phyloP scores from a whole-genome alignment of 306 rosid genomes.

The Quercus berberidifolia region DNA sequence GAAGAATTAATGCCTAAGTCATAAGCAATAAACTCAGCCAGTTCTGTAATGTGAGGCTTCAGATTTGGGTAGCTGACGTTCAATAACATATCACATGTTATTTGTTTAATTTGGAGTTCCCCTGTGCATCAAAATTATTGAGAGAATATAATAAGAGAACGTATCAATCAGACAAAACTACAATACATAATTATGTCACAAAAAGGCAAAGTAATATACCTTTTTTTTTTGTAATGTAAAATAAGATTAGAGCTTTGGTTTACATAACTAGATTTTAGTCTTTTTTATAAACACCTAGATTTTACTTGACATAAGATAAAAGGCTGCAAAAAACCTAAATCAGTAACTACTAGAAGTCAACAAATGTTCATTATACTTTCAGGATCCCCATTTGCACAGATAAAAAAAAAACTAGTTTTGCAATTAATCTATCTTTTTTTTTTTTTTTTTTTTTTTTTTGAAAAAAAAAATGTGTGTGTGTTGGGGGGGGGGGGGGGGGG shows the following conservation, averaged over 20 bases:
- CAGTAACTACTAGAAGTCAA: neutral
- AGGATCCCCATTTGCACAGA: neutral
- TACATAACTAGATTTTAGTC: neutral
- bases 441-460: too few relatives aligned
- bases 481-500: too few relatives aligned
- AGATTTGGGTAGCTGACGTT: constrained; percentile 62
- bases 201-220: neutral
- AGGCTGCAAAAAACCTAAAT: neutral
- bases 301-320: neutral
- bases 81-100: constrained; percentile 59
- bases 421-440: neutral
- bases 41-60: constrained; percentile 60
- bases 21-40: constrained; percentile 64
- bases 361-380: neutral
- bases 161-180: neutral
- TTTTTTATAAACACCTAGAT: neutral
- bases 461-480: too few relatives aligned
- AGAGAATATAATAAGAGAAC: neutral
- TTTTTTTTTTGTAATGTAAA: neutral
- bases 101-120: constrained; percentile 57
- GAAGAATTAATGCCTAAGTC: constrained; percentile 62
- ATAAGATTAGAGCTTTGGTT: neutral
- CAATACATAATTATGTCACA: neutral
- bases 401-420: neutral
- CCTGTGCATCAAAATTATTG: constrained; percentile 45